phyloP scores from a whole-genome alignment of 805 yeast genomes.

The Starmerella gropengiesseri region DNA sequence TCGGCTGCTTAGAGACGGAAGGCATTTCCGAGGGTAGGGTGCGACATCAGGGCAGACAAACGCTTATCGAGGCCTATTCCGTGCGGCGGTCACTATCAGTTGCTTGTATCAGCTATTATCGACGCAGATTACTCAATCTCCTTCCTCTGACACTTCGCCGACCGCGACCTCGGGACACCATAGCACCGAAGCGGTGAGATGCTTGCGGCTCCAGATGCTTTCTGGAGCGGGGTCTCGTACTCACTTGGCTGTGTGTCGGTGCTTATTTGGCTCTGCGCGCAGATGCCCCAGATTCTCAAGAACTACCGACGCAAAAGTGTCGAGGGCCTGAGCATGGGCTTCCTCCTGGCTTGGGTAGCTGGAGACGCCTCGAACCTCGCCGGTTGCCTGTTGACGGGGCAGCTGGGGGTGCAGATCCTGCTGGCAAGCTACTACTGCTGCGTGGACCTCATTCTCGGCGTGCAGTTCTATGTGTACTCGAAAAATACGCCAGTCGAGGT shows the following conservation, averaged over 20 bases:
- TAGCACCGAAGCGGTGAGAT: no score
- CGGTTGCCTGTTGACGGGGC: conserved; percentile 70
- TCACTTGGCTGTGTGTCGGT: conserved; percentile 34
- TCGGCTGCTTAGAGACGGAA: no score
- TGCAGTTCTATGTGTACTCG: conserved; percentile 61
- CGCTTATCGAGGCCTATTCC: no score
- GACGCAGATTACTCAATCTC: no score
- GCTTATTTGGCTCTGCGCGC: conserved; percentile 61
- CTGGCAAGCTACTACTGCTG: conserved; percentile 62
- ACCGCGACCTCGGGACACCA: no score
- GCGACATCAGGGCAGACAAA: no score
- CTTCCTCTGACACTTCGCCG: no score
- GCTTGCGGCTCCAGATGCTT: conserved; percentile 3
- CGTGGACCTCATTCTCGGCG: conserved; percentile 56
- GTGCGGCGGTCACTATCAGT: no score
- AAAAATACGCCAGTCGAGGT: not conserved
- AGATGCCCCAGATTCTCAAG: conserved; percentile 54
- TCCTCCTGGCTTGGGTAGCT: conserved; percentile 50
- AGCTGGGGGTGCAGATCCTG: conserved; percentile 67
- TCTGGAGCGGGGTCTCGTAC: conserved; percentile 19
- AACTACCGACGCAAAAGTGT: conserved; percentile 52
- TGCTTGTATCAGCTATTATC: no score
- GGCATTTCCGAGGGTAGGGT: no score
- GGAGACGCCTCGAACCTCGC: conserved; percentile 50
- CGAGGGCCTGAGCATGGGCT: conserved; percentile 53